Conservation (phyloP, 2,329 filamentous ascomycete genomes). For the Thielaviopsis musarum region DNA sequence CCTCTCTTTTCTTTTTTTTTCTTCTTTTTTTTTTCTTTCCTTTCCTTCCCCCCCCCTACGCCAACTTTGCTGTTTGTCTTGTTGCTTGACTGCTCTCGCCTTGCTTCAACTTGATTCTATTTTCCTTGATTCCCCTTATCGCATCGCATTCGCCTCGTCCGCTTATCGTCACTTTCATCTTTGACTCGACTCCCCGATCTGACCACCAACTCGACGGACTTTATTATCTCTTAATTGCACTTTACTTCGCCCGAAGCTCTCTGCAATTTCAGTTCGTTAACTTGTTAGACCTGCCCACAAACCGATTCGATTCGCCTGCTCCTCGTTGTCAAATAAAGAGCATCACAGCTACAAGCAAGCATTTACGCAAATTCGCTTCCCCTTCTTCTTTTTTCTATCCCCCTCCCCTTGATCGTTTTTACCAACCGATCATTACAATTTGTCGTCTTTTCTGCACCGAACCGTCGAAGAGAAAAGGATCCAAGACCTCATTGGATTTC, state of each 20-base stretch:
- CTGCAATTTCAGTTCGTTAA: background rate
- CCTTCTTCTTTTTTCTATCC: constrained; percentile 11
- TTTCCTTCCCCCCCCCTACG: constrained; percentile 14
- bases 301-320: background rate
- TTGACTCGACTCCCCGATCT: background rate
- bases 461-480: background rate
- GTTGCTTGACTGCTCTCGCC: constrained; percentile 13
- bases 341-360: background rate
- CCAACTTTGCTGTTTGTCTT: constrained; percentile 15
- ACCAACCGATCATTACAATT: background rate
- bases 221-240: background rate
- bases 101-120: constrained; percentile 17
- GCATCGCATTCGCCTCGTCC: background rate
- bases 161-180: background rate
- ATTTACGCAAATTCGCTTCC: constrained; percentile 8
- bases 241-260: background rate
- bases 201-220: background rate
- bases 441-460: background rate
- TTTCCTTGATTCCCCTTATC: constrained; percentile 19
- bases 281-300: background rate
- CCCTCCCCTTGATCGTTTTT: background rate
- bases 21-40: constrained; percentile 16
- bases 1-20: constrained; percentile 5
- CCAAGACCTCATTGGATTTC: background rate
- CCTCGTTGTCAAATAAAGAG: background rate